Evolutionary conservation across 2,329 filamentous ascomycete genomes (phyloP), one percentile per base, ranked within the genome.

Genomic region (Neonectria neomacrospora): DNA sequence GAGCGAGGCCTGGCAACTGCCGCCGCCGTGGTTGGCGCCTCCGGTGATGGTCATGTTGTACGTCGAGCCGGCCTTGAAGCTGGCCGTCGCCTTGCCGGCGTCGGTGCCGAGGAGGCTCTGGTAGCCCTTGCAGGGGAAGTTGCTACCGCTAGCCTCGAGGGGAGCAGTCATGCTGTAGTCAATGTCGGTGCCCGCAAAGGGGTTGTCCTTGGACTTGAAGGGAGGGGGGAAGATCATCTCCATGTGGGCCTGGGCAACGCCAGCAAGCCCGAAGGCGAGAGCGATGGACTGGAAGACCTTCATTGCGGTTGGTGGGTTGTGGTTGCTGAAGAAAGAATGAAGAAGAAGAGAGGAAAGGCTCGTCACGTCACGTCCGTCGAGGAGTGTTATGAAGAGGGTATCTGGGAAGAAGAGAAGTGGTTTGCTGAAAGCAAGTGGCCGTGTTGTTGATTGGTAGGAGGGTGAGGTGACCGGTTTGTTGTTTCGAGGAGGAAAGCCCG

Each of bases 121-220:
- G 75, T 82, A 82, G 67, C 90, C 89, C 81, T 94, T 94, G 86
- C 92, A 96, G 5, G 92, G 90, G 76, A 88, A 96, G 78, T 94
- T 85, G 62, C 83, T 82, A 26, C 90, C 90, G 63, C 83, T 80
- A 20, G 81, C 73, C 2, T 79, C 74, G 51, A 96, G 83, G 3
- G 92, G 92, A 16, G 84, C 83, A 37, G 88, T 92, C 80, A 93
- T 92, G 70, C 85, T 86, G 81, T 91, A 93, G 80, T 94, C 91
- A 74, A 87, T 83, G 58, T 84, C 77, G 58, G 79, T 78, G 45
- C 73, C 72, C 63, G 74, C 71, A 71, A 82, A 77, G 51, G 81
- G 79, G 79, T 87, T 87, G 76, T 75, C 77, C 78, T 84, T 85
- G 72, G 83, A 86, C 58, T 79, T 79, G 70, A 88, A 79, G 7